Percentiles rank a stretch among this genome's conserved stretches.
Conservation (phyloP, 2,329 filamentous ascomycete genomes). For the Pseudogymnoascus sp. region DNA sequence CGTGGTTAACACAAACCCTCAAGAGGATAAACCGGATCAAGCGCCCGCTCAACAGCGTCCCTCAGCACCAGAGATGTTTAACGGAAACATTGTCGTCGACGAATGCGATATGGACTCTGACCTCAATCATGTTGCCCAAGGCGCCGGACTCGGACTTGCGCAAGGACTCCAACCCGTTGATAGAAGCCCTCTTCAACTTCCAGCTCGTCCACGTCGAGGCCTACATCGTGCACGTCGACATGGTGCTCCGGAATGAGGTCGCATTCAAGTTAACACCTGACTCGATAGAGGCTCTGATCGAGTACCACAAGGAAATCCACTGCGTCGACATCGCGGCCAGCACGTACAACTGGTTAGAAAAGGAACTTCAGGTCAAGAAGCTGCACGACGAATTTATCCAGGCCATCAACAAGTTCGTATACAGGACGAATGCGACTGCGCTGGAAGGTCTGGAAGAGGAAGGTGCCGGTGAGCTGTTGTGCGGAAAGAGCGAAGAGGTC, state of each 20-base stretch:
- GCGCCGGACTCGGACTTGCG: slow-evolving; percentile 76
- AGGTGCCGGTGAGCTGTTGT: slow-evolving; percentile 84
- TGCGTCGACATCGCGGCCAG: slow-evolving; percentile 81
- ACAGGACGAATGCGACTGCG: slow-evolving; percentile 76
- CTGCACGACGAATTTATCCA: slow-evolving; percentile 94
- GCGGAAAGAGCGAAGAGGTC: slow-evolving; percentile 86
- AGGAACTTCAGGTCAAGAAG: slow-evolving; percentile 94
- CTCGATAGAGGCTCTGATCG: slow-evolving; percentile 84
- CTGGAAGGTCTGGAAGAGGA: slow-evolving; percentile 96
- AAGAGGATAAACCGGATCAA: slow-evolving; percentile 97
- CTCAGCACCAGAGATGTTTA: slow-evolving; percentile 90
- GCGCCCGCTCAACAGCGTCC: slow-evolving; percentile 91
- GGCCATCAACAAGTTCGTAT: slow-evolving; percentile 95
- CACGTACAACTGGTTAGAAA: slow-evolving; percentile 93
- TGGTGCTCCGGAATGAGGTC: slow-evolving; percentile 95
- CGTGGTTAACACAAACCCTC: slow-evolving; percentile 92
- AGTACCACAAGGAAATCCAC: slow-evolving; percentile 94
- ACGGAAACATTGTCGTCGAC: slow-evolving; percentile 85
- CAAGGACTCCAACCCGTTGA: slow-evolving; percentile 70
- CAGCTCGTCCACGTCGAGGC: slow-evolving; percentile 90
- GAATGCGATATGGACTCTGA: slow-evolving; percentile 90
- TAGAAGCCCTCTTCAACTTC: slow-evolving; percentile 87
- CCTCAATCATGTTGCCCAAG: slow-evolving; percentile 87
- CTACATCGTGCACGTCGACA: slow-evolving; percentile 97
- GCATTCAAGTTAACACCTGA: slow-evolving; percentile 95